Conservation (phyloP, 108 stramenopile species). For the Cyclotella cryptica region DNA sequence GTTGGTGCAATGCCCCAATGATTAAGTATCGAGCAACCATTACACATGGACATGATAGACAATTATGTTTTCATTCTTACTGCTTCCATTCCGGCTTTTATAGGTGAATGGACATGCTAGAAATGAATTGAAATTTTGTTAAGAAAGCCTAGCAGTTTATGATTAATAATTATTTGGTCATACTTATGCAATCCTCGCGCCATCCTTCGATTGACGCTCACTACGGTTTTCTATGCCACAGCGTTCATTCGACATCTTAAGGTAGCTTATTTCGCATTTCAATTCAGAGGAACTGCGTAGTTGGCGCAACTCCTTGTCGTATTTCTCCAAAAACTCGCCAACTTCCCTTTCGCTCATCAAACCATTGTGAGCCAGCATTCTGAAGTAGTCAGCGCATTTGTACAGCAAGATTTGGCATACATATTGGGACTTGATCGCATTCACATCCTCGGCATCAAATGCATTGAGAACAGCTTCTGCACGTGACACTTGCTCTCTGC, state of each 20-base stretch:
- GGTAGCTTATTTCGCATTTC: conserved; percentile 23
- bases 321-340: conserved; percentile 23
- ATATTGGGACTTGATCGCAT: conserved; percentile 39
- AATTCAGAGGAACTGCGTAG: conserved; percentile 20
- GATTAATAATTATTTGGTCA: too few relatives aligned
- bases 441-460: conserved; percentile 44
- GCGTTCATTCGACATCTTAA: conserved; percentile 1
- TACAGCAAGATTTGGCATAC: conserved; percentile 48
- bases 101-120: too few relatives aligned
- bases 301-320: conserved; percentile 26
- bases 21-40: too few relatives aligned
- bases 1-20: too few relatives aligned
- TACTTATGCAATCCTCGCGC: neutral
- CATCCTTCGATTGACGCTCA: neutral
- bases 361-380: conserved; percentile 18
- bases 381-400: conserved; percentile 35
- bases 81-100: too few relatives aligned
- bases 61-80: too few relatives aligned
- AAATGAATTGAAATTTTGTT: too few relatives aligned
- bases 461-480: conserved; percentile 31
- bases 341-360: conserved; percentile 47
- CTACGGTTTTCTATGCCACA: neutral
- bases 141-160: too few relatives aligned
- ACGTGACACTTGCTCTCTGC: conserved; percentile 35
- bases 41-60: too few relatives aligned